Percentiles rank a stretch among this genome's conserved stretches.
Evolutionary conservation across 179 eudicot genomes (phyloP).

Genomic region (Heliamphora pulchella): DNA sequence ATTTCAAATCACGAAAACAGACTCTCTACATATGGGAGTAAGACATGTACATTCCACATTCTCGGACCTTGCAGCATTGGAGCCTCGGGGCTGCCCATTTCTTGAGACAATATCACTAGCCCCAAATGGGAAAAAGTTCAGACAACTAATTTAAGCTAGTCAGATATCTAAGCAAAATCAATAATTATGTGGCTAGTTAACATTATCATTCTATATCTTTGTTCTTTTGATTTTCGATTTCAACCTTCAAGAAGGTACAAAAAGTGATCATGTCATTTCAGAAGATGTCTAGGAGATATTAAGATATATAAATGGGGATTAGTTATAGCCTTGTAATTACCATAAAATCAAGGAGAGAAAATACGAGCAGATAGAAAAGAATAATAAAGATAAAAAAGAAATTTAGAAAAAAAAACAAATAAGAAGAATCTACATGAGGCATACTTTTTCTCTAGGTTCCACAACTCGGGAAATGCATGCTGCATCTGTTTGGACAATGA

Average conservation of each 20-base stretch:
- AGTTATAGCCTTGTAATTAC: neutral
- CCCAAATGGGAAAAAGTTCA: no score
- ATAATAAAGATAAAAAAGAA: neutral
- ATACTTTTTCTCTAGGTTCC: constrained; percentile 83
- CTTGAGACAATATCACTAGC: no score
- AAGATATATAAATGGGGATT: neutral
- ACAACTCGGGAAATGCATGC: constrained; percentile 83
- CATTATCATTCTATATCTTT: neutral
- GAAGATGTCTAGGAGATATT: neutral
- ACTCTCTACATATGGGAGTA: no score
- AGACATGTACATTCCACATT: no score
- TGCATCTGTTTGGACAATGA: constrained; percentile 47
- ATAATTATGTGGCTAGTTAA: neutral
- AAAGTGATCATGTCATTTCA: constrained; percentile 3
- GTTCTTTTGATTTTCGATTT: neutral
- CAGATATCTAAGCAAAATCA: neutral
- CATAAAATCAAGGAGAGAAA: neutral
- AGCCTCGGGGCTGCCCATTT: no score
- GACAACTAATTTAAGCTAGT: neutral
- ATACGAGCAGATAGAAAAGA: constrained; percentile 1
- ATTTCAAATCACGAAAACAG: no score
- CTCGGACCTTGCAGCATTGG: no score
- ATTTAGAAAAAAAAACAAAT: neutral
- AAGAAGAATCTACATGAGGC: constrained; percentile 10
- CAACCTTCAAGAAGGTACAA: neutral